These are phyloP conservation scores for Citropsis articulata DNA, from an alignment of 345 rosid species.

Conservation along the genomic window DNA sequence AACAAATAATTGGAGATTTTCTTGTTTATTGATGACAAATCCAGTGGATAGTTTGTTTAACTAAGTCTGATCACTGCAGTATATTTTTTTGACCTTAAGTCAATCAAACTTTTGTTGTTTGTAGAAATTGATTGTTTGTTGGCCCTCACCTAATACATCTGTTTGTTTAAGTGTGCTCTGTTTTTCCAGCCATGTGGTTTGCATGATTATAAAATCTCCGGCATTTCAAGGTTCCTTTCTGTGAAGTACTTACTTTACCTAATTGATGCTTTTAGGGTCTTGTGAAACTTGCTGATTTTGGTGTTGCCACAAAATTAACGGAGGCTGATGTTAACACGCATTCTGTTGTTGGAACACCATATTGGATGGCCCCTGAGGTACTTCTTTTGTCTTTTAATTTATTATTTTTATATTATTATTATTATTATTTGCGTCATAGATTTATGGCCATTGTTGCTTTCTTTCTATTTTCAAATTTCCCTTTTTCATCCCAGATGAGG, in stretches of 20 bases:
- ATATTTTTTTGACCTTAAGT: neutral
- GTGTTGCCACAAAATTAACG: slow-evolving; percentile 97
- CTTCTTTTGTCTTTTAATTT: slow-evolving; percentile 1
- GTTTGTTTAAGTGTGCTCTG: neutral
- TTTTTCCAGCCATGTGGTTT: neutral
- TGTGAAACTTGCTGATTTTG: slow-evolving; percentile 99
- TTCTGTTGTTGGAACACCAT: slow-evolving; percentile 97
- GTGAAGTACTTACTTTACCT: slow-evolving; percentile 18
- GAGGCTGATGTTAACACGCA: slow-evolving; percentile 98
- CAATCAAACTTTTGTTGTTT: neutral
- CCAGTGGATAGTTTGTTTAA: neutral
- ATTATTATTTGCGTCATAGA: neutral
- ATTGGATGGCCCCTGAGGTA: slow-evolving; percentile 99
- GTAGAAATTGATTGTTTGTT: neutral
- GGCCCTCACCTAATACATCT: neutral
- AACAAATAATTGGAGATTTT: neutral
- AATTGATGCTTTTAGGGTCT: slow-evolving; percentile 60
- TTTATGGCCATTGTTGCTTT: neutral
- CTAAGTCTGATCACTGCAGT: neutral
- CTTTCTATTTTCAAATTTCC: neutral
- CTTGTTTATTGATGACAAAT: neutral
- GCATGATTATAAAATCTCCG: slow-evolving; percentile 12
- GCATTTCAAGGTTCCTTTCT: neutral
- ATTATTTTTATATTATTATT: neutral
- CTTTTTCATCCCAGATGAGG: neutral